phyloP scores from a whole-genome alignment of 2,329 filamentous ascomycete genomes.

The Shiraia bambusicola region DNA sequence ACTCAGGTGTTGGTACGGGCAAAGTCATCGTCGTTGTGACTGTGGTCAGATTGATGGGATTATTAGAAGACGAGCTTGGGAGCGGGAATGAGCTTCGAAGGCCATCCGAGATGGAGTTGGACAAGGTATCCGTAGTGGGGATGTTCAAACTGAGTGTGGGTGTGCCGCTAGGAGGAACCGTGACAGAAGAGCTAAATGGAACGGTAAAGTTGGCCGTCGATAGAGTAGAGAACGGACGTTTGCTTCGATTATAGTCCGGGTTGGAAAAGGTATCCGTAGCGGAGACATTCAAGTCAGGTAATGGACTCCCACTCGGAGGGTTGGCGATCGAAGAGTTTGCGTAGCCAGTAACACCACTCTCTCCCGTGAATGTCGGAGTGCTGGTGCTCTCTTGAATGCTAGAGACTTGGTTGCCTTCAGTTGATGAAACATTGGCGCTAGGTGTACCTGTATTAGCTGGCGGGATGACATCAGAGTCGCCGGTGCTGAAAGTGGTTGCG shows the following conservation, averaged over 20 bases:
- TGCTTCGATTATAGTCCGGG: too few relatives aligned
- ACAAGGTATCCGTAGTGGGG: neutral
- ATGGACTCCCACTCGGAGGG: slow-evolving; percentile 1
- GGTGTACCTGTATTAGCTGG: slow-evolving; percentile 5
- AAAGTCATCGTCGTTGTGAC: neutral
- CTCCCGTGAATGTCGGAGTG: neutral
- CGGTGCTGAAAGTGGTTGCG: slow-evolving; percentile 7
- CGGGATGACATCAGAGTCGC: slow-evolving; percentile 6
- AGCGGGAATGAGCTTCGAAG: too few relatives aligned
- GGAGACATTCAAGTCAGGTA: neutral
- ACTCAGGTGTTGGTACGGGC: neutral
- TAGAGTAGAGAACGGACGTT: too few relatives aligned
- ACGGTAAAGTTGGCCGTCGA: too few relatives aligned
- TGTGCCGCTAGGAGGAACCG: too few relatives aligned
- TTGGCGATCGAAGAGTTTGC: slow-evolving; percentile 3
- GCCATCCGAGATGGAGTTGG: slow-evolving; percentile 1
- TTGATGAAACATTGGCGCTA: slow-evolving; percentile 2
- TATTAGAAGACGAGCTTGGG: too few relatives aligned
- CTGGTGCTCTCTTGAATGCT: slow-evolving; percentile 4
- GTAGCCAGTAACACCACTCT: slow-evolving; percentile 2
- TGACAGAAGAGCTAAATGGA: too few relatives aligned
- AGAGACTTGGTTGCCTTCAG: neutral
- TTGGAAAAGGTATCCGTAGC: too few relatives aligned
- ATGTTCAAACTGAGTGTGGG: too few relatives aligned
- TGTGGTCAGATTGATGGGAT: neutral